A percentile compares a stretch with the other conserved stretches of the same genome.
These are phyloP conservation scores for Leptographium procerum DNA, from an alignment of 2,329 filamentous ascomycete species.

Conservation along the genomic window DNA sequence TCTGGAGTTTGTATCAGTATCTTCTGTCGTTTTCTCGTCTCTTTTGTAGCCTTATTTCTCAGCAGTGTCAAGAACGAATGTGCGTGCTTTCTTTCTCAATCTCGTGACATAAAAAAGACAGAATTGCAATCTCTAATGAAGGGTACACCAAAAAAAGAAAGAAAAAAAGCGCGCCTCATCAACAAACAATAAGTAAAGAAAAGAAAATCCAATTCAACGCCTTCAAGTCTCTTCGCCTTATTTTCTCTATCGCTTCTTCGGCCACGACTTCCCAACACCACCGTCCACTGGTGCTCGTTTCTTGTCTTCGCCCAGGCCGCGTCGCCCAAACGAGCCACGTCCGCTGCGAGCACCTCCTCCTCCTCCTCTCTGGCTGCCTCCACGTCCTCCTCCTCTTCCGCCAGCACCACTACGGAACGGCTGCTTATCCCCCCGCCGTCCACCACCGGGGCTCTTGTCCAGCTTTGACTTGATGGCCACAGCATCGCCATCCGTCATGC, in stretches of 20 bases:
- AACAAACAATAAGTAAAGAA: not conserved
- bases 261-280: constrained; percentile 18
- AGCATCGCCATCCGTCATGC: constrained; percentile 42
- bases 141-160: not conserved
- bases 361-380: constrained; percentile 23
- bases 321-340: constrained; percentile 15
- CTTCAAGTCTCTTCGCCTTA: not conserved
- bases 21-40: not conserved
- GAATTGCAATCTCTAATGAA: not conserved
- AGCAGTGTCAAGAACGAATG: too few species aligned
- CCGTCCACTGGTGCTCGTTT: constrained; percentile 12
- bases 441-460: constrained; percentile 17
- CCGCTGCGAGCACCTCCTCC: constrained; percentile 22
- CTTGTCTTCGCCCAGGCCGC: constrained; percentile 22
- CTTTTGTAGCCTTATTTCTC: too few species aligned
- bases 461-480: constrained; percentile 25
- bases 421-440: constrained; percentile 17
- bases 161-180: not conserved
- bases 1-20: not conserved
- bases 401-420: constrained; percentile 16
- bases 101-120: not conserved
- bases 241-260: constrained; percentile 7
- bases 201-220: not conserved
- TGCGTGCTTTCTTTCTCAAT: not conserved
- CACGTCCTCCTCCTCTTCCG: constrained; percentile 18